Evolutionary conservation across 139 green algal species (phyloP).

Genomic region (Penium margaritaceum): DNA sequence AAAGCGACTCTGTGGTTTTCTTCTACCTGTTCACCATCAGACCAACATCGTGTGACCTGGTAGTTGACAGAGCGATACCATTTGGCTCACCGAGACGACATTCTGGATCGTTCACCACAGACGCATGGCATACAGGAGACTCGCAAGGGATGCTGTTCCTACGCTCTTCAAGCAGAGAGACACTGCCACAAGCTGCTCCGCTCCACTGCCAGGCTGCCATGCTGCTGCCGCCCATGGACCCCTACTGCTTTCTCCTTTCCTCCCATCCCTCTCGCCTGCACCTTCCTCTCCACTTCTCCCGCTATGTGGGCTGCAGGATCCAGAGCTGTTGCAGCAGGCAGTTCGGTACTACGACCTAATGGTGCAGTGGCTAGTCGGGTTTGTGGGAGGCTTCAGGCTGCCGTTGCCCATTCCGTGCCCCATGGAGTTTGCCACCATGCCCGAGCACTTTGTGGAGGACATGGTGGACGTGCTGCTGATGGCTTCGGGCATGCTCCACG

Average conservation of each 20-base stretch:
- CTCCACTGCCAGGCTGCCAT: not conserved
- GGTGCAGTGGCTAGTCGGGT: constrained; percentile 58
- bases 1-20: too few relatives aligned
- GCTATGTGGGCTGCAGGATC: constrained; percentile 38
- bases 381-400: constrained; percentile 25
- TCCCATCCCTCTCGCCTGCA: constrained; percentile 1
- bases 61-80: not conserved
- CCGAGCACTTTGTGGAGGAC: constrained; percentile 86
- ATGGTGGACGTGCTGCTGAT: constrained; percentile 62
- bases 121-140: too few relatives aligned
- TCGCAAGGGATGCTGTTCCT: too few relatives aligned
- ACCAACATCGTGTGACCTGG: too few relatives aligned
- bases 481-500: constrained; percentile 26
- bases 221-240: not conserved
- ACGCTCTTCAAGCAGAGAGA: too few relatives aligned
- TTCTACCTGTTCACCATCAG: too few relatives aligned
- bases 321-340: constrained; percentile 54
- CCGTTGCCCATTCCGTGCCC: constrained; percentile 30
- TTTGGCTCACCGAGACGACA: not conserved
- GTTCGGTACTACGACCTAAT: constrained; percentile 64
- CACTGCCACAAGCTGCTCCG: too few relatives aligned
- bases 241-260: not conserved
- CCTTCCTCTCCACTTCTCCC: not conserved
- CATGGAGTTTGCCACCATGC: constrained; percentile 41
- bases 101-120: too few relatives aligned